These are phyloP conservation scores for Physcomitrellopsis africana DNA, from an alignment of 225 moss, liverwort and hornwort species.

Conservation along the genomic window DNA sequence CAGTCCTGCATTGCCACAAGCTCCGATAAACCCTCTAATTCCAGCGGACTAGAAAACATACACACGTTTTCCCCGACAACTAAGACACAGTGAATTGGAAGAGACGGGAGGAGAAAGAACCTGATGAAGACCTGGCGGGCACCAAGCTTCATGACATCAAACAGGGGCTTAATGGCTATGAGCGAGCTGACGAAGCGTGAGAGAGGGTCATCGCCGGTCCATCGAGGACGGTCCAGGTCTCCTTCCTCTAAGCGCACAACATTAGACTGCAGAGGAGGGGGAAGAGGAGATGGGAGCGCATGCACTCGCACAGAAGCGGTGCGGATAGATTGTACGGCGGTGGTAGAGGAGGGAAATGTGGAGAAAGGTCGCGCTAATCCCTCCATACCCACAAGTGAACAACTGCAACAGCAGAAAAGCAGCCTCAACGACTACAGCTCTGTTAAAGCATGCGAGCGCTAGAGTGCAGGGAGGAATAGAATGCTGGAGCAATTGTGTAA, in stretches of 20 bases:
- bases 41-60: background rate
- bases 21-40: background rate
- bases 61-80: background rate
- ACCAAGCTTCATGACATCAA: conserved; percentile 47
- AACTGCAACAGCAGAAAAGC: background rate
- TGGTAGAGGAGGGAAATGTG: conserved; percentile 3
- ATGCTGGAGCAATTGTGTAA: background rate
- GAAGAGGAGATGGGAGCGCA: conserved; percentile 26
- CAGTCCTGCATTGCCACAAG: conserved; percentile 61
- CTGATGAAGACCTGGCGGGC: conserved; percentile 71
- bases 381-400: conserved; percentile 30
- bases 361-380: conserved; percentile 27
- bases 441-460: too few relatives aligned
- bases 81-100: background rate
- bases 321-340: conserved; percentile 12
- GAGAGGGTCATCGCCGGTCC: conserved; percentile 66
- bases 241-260: conserved; percentile 53
- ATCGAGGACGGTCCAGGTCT: conserved; percentile 54
- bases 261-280: background rate
- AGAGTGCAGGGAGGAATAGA: background rate
- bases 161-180: conserved; percentile 78
- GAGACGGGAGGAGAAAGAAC: conserved; percentile 30
- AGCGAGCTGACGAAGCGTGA: conserved; percentile 68
- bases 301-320: conserved; percentile 20
- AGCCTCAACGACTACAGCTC: background rate